phyloP scores from a whole-genome alignment of 225 moss, liverwort and hornwort species.

The Takakia lepidozioides region DNA sequence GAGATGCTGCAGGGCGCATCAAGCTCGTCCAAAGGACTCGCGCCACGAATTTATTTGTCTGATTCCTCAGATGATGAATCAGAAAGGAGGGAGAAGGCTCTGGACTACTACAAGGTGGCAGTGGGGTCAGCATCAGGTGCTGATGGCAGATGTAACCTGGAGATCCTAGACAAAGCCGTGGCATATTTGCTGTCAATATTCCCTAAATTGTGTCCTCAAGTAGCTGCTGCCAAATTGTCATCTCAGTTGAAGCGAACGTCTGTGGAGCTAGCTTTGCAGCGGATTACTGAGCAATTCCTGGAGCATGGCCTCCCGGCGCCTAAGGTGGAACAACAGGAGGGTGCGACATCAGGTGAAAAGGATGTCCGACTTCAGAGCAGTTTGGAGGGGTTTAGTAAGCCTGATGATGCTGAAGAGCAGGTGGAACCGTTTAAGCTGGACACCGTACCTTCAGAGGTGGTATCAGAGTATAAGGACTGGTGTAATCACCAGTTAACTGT shows the following conservation, averaged over 20 bases:
- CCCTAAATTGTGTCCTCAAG: constrained; percentile 16
- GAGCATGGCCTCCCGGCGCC: constrained; percentile 22
- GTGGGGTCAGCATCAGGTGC: too few relatives aligned
- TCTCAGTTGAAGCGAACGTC: constrained; percentile 29
- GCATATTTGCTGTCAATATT: constrained; percentile 26
- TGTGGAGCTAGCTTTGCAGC: constrained; percentile 15
- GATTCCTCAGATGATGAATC: too few relatives aligned
- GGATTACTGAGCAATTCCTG: constrained; percentile 14
- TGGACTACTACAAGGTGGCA: too few relatives aligned
- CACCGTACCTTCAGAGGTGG: constrained; percentile 19
- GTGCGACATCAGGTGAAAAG: constrained; percentile 13
- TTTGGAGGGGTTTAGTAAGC: constrained; percentile 9
- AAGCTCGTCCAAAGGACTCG: too few relatives aligned
- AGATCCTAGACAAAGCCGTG: constrained; percentile 24
- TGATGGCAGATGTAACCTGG: background rate
- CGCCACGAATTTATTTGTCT: too few relatives aligned
- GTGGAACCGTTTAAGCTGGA: constrained; percentile 12
- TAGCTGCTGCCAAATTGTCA: constrained; percentile 16
- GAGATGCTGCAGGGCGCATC: too few relatives aligned
- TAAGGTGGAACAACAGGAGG: background rate
- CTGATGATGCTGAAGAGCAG: constrained; percentile 14
- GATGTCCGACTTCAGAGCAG: constrained; percentile 7
- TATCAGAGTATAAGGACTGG: constrained; percentile 20
- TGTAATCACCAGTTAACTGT: constrained; percentile 9
- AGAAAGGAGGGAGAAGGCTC: too few relatives aligned